Base-by-base conservation (phyloP, 2,329 filamentous ascomycete genomes). In the Colletotrichum sansevieriae region DNA sequence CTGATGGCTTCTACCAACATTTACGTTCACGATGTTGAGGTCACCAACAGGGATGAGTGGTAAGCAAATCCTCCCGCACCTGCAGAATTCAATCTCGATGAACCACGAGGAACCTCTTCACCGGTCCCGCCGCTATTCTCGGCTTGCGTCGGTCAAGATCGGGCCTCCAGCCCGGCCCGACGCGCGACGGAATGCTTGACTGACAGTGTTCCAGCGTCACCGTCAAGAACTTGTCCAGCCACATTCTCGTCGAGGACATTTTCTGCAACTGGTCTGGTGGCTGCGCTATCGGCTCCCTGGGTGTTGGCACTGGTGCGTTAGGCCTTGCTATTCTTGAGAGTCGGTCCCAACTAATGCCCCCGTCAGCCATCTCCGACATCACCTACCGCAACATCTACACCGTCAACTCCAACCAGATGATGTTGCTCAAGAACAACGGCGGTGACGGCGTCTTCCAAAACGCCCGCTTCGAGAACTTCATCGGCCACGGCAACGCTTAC, bases 231-330 rank as follows among this genome's bases (percentile, higher is more conserved):
- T 83, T 84, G 1, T 78, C 85, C 3, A 78, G 82, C 60, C 83
- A 88, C 74, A 83, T 89, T 43, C 79, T 88, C n/a, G 76, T 89
- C 43, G 87, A 90, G 72, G 85, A 84, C 71, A 82, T 90, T 68
- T 87, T 87, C 78, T 90, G 88, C 78, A 90, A 90, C 79, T 87
- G 83, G 83, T 85, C 82, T n/a, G 87, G 87, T 15, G 86, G 85
- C 54, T 87, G 85, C 71, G 86, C 83, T 11, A 85, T 90, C 72
- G 87, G 87, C 41, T 88, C 85, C 3, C 80, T 90, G 2, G 83
- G 81, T 6, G 76, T 78, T 12, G 81, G 82, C 65, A 84, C 78
- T 20, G 71, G 74, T 76, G 56, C 8, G 49, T 33, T 22, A 11
- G 4, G 37, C 13, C 10, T 39, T 15, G 9, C 11, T 15, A 13